Evolutionary conservation across 2,329 filamentous ascomycete species (phyloP).

Genomic region (Colletotrichum sansevieriae): DNA sequence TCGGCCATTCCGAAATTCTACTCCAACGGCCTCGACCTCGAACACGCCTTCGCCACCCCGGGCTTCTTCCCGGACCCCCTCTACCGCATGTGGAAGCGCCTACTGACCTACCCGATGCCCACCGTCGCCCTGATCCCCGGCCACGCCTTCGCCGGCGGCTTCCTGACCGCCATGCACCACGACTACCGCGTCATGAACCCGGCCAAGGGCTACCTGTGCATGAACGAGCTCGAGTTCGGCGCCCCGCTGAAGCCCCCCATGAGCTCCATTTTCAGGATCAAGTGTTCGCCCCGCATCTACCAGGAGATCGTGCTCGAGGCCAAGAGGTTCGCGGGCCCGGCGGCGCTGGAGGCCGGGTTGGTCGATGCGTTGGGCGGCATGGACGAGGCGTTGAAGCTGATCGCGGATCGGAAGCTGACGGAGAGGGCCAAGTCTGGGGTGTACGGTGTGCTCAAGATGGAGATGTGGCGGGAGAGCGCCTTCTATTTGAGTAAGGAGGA

Average conservation of each 20-base stretch:
- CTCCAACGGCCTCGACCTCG: conserved; percentile 84
- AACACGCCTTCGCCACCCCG: conserved; percentile 70
- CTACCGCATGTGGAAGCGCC: conserved; percentile 74
- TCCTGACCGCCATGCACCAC: conserved; percentile 86
- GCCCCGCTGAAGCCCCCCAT: conserved; percentile 81
- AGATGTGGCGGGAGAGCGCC: conserved; percentile 79
- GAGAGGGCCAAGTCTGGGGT: conserved; percentile 74
- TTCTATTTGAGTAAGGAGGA: conserved; percentile 66
- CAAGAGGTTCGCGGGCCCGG: conserved; percentile 71
- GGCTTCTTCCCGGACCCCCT: conserved; percentile 72
- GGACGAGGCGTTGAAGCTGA: conserved; percentile 71
- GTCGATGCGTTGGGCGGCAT: conserved; percentile 77
- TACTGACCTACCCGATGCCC: conserved; percentile 80
- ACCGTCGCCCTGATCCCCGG: conserved; percentile 84
- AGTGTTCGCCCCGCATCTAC: conserved; percentile 67
- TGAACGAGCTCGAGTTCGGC: conserved; percentile 87
- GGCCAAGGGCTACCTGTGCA: conserved; percentile 77
- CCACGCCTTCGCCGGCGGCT: conserved; percentile 84
- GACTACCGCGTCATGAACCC: conserved; percentile 86
- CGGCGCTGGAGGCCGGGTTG: conserved; percentile 75
- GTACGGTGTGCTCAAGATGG: conserved; percentile 79
- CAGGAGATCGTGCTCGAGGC: conserved; percentile 80
- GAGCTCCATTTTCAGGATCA: conserved; percentile 80
- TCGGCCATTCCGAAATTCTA: conserved; percentile 84
- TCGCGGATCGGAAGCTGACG: conserved; percentile 70